Conservation (phyloP, 2,329 filamentous ascomycete genomes). For the Microsporum canis region DNA sequence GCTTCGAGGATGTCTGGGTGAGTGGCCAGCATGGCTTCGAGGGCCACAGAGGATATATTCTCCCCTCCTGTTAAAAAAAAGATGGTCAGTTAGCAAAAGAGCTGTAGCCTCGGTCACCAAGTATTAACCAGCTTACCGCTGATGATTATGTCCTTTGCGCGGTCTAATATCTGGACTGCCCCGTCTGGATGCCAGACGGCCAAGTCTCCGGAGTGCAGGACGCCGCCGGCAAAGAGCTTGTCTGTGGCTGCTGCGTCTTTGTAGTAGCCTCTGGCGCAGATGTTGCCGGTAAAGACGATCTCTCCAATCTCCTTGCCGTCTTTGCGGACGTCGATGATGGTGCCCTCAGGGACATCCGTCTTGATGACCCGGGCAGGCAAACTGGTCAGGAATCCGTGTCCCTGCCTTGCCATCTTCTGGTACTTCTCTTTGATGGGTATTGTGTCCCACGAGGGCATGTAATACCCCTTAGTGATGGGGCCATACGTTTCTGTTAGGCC, state of each 20-base stretch:
- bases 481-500: conserved; percentile 84
- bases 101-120: background rate
- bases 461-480: conserved; percentile 87
- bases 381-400: conserved; percentile 78
- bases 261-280: conserved; percentile 84
- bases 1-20: conserved; percentile 86
- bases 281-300: conserved; percentile 81
- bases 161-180: conserved; percentile 80
- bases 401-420: conserved; percentile 82
- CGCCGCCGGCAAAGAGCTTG: conserved; percentile 79
- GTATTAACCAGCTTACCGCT: conserved; percentile 48
- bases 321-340: conserved; percentile 54
- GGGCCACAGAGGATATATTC: conserved; percentile 87
- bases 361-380: conserved; percentile 74
- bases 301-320: conserved; percentile 69
- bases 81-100: background rate
- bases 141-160: conserved; percentile 97
- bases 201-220: conserved; percentile 78
- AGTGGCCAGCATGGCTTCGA: conserved; percentile 78
- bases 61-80: conserved; percentile 58
- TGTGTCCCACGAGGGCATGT: conserved; percentile 71
- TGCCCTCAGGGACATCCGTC: conserved; percentile 56
- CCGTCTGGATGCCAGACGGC: conserved; percentile 91
- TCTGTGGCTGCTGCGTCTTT: conserved; percentile 76
- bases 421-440: conserved; percentile 68